Evolutionary conservation across 2,329 filamentous ascomycete species (phyloP).

Genomic region (Chaetothyriales sp.): DNA sequence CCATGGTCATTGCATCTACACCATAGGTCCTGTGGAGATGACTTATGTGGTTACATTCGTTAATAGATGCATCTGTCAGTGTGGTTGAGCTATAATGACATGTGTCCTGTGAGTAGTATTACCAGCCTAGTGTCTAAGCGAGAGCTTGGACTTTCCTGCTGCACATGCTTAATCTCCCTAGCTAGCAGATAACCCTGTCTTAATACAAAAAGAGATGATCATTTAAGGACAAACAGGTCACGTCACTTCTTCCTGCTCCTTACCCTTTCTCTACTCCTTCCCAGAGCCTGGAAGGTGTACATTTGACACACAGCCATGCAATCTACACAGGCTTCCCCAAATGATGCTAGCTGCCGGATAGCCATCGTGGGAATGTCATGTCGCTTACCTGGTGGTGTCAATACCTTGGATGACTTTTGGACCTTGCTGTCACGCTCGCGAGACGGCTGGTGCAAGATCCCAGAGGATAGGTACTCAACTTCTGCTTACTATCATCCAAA

Average conservation of each 20-base stretch:
- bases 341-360: not conserved
- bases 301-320: not conserved
- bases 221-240: not conserved
- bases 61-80: not conserved
- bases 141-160: not conserved
- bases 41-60: not conserved
- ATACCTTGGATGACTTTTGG: conserved; percentile 1
- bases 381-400: not conserved
- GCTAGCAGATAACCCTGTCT: not conserved
- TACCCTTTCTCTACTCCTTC: not conserved
- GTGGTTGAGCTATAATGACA: not conserved
- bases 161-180: not conserved
- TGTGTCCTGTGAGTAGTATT: not conserved
- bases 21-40: not conserved
- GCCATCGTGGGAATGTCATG: not conserved
- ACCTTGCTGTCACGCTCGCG: not conserved
- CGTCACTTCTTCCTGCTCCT: not conserved
- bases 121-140: not conserved
- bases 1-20: not conserved
- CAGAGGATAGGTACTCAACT: not conserved
- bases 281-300: too few relatives aligned
- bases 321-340: not conserved
- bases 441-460: not conserved
- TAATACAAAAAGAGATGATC: not conserved
- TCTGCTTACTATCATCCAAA: not conserved